Evolutionary conservation across 345 rosid genomes (phyloP).

Genomic region (Alliaria petiolata): DNA sequence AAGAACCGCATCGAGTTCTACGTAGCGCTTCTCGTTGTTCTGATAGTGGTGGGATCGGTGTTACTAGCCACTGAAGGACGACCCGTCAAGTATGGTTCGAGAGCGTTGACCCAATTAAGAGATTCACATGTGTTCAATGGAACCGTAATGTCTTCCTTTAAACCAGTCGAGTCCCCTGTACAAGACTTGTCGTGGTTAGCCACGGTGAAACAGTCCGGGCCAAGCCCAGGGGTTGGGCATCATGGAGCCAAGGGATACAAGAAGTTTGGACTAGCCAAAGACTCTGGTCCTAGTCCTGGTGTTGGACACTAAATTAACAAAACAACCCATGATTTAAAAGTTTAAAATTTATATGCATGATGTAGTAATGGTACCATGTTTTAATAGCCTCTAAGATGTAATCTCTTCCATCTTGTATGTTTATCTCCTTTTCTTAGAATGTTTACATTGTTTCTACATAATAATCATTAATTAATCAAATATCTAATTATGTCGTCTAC

Average conservation of each 20-base stretch:
- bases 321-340: neutral
- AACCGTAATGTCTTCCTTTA: conserved; percentile 15
- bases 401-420: neutral
- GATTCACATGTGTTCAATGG: conserved; percentile 11
- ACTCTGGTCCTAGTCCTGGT: conserved; percentile 18
- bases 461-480: neutral
- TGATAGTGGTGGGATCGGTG: conserved; percentile 10
- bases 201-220: conserved; percentile 25
- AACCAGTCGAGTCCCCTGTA: neutral
- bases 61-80: conserved; percentile 29
- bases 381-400: neutral
- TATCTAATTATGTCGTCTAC: neutral
- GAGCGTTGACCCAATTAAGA: neutral
- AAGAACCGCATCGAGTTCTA: conserved; percentile 6
- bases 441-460: neutral
- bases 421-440: neutral
- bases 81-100: conserved; percentile 11
- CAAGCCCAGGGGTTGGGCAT: conserved; percentile 32
- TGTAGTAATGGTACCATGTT: neutral
- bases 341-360: neutral
- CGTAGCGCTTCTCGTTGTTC: neutral
- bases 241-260: conserved; percentile 17
- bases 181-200: conserved; percentile 14
- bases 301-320: conserved; percentile 14
- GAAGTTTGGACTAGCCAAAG: neutral